These are phyloP conservation scores for Amaranthus palmeri DNA, from an alignment of 148 eudicot genomes.

Conservation along the genomic window DNA sequence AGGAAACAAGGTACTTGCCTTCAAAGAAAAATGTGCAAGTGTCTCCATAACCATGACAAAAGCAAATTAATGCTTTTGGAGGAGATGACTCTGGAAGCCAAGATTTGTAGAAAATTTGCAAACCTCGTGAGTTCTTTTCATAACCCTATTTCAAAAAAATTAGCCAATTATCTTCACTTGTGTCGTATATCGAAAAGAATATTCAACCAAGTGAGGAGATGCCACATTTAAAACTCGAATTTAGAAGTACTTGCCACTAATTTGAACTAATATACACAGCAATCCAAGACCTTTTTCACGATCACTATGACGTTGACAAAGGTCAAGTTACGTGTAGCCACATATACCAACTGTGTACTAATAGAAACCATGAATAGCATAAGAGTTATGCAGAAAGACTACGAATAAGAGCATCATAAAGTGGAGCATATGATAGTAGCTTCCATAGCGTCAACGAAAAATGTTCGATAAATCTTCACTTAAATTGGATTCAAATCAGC, in stretches of 20 bases:
- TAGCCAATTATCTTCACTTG: slow-evolving; percentile 11
- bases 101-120: slow-evolving; percentile 76
- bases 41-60: slow-evolving; percentile 95
- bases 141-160: slow-evolving; percentile 52
- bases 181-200: background rate
- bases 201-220: background rate
- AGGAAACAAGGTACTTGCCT: slow-evolving; percentile 51
- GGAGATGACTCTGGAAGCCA: slow-evolving; percentile 66
- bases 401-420: background rate
- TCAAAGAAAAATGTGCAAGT: slow-evolving; percentile 92
- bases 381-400: background rate
- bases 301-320: background rate
- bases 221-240: background rate
- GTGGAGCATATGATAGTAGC: background rate
- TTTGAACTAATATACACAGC: background rate
- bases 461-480: background rate
- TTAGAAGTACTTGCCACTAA: background rate
- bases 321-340: background rate
- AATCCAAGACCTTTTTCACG: background rate
- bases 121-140: slow-evolving; percentile 71
- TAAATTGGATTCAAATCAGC: background rate
- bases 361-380: background rate
- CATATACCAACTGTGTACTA: background rate
- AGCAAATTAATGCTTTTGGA: slow-evolving; percentile 69
- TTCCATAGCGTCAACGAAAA: background rate